Base-by-base conservation (phyloP, 306 rosid genomes). In the Begonia masoniana region DNA sequence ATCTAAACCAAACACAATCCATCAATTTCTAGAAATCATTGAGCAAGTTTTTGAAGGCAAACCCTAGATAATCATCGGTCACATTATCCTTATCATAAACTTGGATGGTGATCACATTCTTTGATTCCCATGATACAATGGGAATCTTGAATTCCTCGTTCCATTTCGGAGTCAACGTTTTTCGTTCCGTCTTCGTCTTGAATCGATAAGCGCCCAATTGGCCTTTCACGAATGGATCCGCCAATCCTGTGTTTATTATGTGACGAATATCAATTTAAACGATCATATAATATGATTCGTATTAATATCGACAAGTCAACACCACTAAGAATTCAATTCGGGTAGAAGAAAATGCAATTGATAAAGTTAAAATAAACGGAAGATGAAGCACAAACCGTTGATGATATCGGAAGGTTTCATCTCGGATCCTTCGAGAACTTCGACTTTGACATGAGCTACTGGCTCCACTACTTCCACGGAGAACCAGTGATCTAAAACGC, bases 171-270 rank as follows among this genome's bases (percentile, higher is more conserved):
- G 45, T 0, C 52, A 81, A 85, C 14, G 94, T 87, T 76, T 83
- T 87, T 72, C 13, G 80, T 43, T 83, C 82, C 41, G 41, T 63
- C 73, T 81, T 71, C 16, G 94, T 81, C 78, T 54, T 74, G 62
- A 87, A 87, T 76, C 91, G 76, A 68, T 74, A 87, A 55, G 56
- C 65, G 3, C 96, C 96, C 62, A 83, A 45, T 15, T 78, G 82
- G 51, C 94, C 96, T 66, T 87, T 87, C 52, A 83, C 78, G 43
- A 80, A 83, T 56, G 96, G 96, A 78, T 87, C 96, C 0, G 96
- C 81, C 13, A 87, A 71, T 39, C 96, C 96, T 87, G 91, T 7
- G 13, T 45, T 31, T 31, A 31, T 31, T 6, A 31, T 31, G 8
- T 9, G 39, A 21, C 2, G 24, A 21, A 21, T 3, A 21, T 21